A percentile compares a stretch with the other conserved stretches of the same genome.
These are phyloP conservation scores for Vigna nakashimae DNA, from an alignment of 306 rosid genomes.

Conservation along the genomic window DNA sequence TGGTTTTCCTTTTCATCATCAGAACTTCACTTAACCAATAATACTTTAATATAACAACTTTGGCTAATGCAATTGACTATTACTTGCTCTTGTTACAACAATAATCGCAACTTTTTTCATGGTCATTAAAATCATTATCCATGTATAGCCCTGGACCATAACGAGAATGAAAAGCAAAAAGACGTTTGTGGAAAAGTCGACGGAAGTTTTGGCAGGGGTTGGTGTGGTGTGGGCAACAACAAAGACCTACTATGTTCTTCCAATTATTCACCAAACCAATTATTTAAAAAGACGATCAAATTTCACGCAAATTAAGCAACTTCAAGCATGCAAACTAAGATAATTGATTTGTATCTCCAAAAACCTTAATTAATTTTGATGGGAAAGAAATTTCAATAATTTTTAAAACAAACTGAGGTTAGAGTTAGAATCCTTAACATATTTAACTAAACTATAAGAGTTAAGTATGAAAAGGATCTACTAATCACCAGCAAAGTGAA, in stretches of 20 bases:
- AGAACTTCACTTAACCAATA: conserved; percentile 14
- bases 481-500: conserved; percentile 15
- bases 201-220: conserved; percentile 38
- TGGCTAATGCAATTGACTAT: conserved; percentile 15
- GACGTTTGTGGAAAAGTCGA: conserved; percentile 17
- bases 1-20: background rate
- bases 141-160: conserved; percentile 25
- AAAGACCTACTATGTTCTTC: conserved; percentile 31
- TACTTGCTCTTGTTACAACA: background rate
- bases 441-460: background rate
- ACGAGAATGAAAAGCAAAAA: background rate
- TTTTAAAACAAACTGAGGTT: too few relatives aligned
- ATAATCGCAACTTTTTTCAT: conserved; percentile 33
- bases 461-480: conserved; percentile 5
- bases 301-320: conserved; percentile 33
- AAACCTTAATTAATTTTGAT: conserved; percentile 1
- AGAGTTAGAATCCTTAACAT: background rate
- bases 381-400: background rate
- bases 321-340: conserved; percentile 19
- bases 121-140: background rate
- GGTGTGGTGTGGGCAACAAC: conserved; percentile 33
- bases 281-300: conserved; percentile 19
- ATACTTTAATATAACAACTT: background rate
- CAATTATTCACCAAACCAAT: conserved; percentile 36
- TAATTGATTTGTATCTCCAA: conserved; percentile 32